These are phyloP conservation scores for Neocallimastix lanati DNA, from an alignment of 192 early-diverging fungal genomes.

Conservation along the genomic window DNA sequence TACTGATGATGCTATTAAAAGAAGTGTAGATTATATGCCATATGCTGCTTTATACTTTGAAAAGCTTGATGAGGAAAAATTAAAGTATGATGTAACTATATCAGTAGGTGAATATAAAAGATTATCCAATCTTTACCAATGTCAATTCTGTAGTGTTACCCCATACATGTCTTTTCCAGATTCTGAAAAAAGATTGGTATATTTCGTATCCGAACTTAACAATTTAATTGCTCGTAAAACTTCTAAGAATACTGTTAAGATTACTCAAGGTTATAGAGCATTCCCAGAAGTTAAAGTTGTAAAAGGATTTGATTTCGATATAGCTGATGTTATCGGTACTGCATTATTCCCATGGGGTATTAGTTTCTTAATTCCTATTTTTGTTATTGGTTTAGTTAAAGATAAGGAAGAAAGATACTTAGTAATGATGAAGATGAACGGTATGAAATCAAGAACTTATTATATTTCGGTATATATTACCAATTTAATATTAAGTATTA, in stretches of 20 bases:
- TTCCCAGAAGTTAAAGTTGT: constrained; percentile 15
- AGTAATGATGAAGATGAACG: constrained; percentile 61
- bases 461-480: constrained; percentile 42
- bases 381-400: constrained; percentile 43
- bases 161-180: background rate
- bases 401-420: constrained; percentile 53
- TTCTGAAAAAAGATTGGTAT: background rate
- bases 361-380: constrained; percentile 42
- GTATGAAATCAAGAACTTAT: constrained; percentile 34
- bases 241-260: constrained; percentile 7
- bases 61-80: background rate
- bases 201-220: background rate
- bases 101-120: background rate
- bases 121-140: background rate
- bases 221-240: background rate
- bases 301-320: background rate
- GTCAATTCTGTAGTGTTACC: background rate
- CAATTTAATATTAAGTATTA: constrained; percentile 32
- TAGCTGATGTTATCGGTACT: constrained; percentile 19
- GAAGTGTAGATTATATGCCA: background rate
- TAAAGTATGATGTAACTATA: background rate
- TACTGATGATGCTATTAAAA: background rate
- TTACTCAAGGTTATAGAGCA: constrained; percentile 40
- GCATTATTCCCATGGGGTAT: constrained; percentile 55
- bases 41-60: background rate